phyloP scores from a whole-genome alignment of 75 land plant species.

The Picea sitchensis region DNA sequence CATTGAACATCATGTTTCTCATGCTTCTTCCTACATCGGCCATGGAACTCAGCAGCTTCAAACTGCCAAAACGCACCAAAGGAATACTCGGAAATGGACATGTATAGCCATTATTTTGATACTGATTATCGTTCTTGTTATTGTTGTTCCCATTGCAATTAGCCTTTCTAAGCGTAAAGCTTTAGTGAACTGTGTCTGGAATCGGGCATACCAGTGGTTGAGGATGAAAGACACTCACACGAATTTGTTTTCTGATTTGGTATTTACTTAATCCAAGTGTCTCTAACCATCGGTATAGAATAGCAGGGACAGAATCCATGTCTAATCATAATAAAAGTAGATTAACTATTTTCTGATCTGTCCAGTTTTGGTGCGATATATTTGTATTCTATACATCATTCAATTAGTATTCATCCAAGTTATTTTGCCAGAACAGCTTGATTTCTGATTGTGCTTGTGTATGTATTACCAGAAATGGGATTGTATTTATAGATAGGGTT shows the following conservation, averaged over 20 bases:
- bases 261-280: too few species aligned
- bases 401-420: neutral
- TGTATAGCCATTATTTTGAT: conserved; percentile 61
- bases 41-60: conserved; percentile 52
- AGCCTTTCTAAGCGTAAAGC: conserved; percentile 18
- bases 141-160: conserved; percentile 45
- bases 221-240: too few species aligned
- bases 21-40: conserved; percentile 52
- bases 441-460: neutral
- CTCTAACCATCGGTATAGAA: neutral
- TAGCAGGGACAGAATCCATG: neutral
- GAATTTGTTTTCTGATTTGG: too few species aligned
- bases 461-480: neutral
- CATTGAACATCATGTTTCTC: conserved; percentile 69
- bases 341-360: neutral
- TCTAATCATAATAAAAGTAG: neutral
- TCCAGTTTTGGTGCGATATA: neutral
- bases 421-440: neutral
- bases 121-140: conserved; percentile 36
- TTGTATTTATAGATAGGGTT: neutral
- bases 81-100: conserved; percentile 69
- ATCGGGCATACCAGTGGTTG: too few species aligned
- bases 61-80: conserved; percentile 58
- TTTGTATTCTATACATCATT: neutral
- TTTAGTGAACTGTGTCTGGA: too few species aligned